Evolutionary conservation across 148 eudicot genomes (phyloP), one percentile per base, ranked within the genome.

Genomic region (Hydrangea macrophylla): DNA sequence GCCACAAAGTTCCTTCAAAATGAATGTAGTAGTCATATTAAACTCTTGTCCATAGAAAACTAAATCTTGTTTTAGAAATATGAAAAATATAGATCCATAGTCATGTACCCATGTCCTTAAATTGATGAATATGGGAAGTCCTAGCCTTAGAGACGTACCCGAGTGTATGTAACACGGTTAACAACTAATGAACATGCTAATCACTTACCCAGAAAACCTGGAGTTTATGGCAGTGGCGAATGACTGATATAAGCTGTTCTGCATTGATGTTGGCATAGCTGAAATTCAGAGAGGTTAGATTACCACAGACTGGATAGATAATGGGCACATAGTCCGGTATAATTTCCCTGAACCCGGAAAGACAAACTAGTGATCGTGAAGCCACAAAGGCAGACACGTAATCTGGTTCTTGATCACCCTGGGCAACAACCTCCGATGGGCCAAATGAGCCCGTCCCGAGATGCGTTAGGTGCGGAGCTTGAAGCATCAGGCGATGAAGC

Each of bases 381-480:
- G 93, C 88, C 60, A 76, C 75, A 70, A 86, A 84, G 7, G 87
- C 91, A 68, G 88, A 83, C 65, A 55, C 62, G 63, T 82, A 86
- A 70, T 90, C 89, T 42, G 85, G 83, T 69, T 86, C 89, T 33
- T 75, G 83, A 50, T 88, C 86, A 40, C 70, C 72, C 5, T 72
- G 84, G 33, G 59, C 73, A 35, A 56, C 69, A 71, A 4, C 68
- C 26, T 88, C 90, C 9, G 65, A 45, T 23, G 83, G 73, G 28
- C 82, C 70, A 78, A 90, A 90, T 20, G 96, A 84, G 24, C 93
- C 96, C 20, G 96, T 90, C 30, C 96, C 96, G 9, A 90, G 77
- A 79, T 90, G 87, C 17, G 90, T 86, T 26, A 90, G 80, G 72
- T 81, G 93, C 2, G 96, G 96, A 53, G 93, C 96, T 70, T 75